Conservation (phyloP, 495 filamentous ascomycete genomes). For the Penicillium argentinense region DNA sequence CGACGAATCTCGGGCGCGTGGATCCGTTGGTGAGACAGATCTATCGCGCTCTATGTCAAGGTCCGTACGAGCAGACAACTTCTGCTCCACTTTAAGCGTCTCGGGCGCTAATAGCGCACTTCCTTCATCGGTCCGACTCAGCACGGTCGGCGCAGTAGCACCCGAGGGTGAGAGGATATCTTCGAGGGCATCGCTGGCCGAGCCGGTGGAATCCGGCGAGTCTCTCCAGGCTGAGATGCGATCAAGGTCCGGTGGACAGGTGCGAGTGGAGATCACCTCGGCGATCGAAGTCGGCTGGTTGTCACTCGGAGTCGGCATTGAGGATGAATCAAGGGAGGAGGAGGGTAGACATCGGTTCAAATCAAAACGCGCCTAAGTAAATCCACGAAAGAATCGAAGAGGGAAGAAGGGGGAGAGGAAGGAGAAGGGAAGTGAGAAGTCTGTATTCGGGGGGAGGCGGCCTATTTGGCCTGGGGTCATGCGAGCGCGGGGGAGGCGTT, state of each 20-base stretch:
- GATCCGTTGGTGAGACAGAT: constrained; percentile 34
- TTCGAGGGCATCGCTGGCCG: constrained; percentile 26
- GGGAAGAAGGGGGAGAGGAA: constrained; percentile 9
- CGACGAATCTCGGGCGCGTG: constrained; percentile 27
- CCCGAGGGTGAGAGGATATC: constrained; percentile 31
- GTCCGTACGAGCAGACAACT: constrained; percentile 30
- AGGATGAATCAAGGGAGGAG: constrained; percentile 36
- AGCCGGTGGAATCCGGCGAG: constrained; percentile 25
- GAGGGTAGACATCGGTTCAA: constrained; percentile 41
- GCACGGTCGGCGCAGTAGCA: constrained; percentile 27
- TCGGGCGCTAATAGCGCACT: constrained; percentile 28
- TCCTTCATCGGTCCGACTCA: constrained; percentile 37
- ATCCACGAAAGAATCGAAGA: constrained; percentile 11
- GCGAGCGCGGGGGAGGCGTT: constrained; percentile 45
- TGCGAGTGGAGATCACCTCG: constrained; percentile 49
- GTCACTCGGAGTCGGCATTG: constrained; percentile 62
- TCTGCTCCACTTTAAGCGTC: constrained; percentile 31
- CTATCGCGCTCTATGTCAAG: constrained; percentile 36
- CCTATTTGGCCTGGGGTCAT: constrained; percentile 33
- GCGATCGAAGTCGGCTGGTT: constrained; percentile 48
- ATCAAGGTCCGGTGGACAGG: constrained; percentile 59
- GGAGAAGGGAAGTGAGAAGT: constrained; percentile 2
- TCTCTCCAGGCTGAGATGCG: constrained; percentile 43
- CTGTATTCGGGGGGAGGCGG: not conserved
- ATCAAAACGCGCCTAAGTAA: constrained; percentile 6